Conservation (phyloP, 1,139 yeast genomes). For the Suhomyces bokatorum region DNA sequence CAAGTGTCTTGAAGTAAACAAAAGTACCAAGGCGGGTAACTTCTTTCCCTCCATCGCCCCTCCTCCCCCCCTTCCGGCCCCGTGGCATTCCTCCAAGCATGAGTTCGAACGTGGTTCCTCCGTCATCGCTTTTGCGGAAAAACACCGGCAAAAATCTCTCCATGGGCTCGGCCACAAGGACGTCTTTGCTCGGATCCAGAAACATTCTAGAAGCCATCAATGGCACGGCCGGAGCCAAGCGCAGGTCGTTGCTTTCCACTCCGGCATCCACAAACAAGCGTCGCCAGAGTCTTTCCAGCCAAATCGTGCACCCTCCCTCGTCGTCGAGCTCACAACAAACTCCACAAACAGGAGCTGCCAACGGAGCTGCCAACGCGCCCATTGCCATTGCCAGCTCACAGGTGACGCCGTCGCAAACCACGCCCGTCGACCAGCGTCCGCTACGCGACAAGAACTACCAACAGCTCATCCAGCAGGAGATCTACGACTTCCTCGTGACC, state of each 20-base stretch:
- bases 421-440: conserved; percentile 65
- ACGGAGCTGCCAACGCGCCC: conserved; percentile 9
- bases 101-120: conserved; percentile 18
- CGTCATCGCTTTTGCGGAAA: conserved; percentile 31
- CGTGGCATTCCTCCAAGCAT: conserved; percentile 3
- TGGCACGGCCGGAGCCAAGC: conserved; percentile 21
- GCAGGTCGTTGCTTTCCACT: conserved; percentile 40
- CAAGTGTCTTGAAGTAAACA: conserved; percentile 3
- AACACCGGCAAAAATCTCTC: conserved; percentile 35
- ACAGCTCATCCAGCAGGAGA: conserved; percentile 59
- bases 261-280: conserved; percentile 41
- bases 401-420: conserved; percentile 6
- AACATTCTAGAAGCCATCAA: conserved; percentile 15
- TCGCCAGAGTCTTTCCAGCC: conserved; percentile 28
- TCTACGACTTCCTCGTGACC: conserved; percentile 60
- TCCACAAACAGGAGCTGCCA: conserved; percentile 14
- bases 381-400: conserved; percentile 10
- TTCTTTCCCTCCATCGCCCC: background rate
- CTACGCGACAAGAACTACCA: conserved; percentile 72
- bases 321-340: conserved; percentile 19
- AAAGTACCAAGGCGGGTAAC: conserved; percentile 6
- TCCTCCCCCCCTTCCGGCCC: background rate
- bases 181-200: conserved; percentile 27
- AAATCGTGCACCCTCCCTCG: conserved; percentile 8
- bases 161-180: conserved; percentile 38